phyloP scores from a whole-genome alignment of 345 rosid species.

The Arabidopsis suecica region DNA sequence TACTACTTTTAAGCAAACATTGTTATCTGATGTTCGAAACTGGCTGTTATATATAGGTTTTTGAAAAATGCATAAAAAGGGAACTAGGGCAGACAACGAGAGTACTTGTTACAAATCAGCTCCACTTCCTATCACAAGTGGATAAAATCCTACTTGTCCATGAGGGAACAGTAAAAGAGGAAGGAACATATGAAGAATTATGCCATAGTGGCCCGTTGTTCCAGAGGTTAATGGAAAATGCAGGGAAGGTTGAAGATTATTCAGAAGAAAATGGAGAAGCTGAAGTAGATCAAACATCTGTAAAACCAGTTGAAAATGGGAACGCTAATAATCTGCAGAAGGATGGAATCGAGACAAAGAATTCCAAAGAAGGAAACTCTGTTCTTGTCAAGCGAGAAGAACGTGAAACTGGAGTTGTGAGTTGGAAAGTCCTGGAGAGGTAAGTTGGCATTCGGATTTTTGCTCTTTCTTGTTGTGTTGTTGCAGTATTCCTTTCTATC shows the following conservation, averaged over 20 bases:
- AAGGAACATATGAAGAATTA: constrained; percentile 92
- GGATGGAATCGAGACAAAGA: constrained; percentile 46
- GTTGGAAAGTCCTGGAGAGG: constrained; percentile 79
- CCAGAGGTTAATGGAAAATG: constrained; percentile 97
- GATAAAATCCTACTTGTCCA: constrained; percentile 92
- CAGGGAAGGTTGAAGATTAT: constrained; percentile 97
- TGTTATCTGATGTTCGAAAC: constrained; percentile 26
- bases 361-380: constrained; percentile 75
- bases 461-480: neutral
- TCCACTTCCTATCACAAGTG: constrained; percentile 96
- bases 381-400: constrained; percentile 97
- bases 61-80: constrained; percentile 89
- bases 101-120: constrained; percentile 99
- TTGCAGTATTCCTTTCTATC: neutral
- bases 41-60: constrained; percentile 69
- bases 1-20: constrained; percentile 21
- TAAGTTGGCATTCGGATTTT: constrained; percentile 39
- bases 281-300: constrained; percentile 53
- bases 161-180: constrained; percentile 90
- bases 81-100: constrained; percentile 83
- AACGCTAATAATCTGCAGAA: constrained; percentile 50
- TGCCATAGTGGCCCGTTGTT: constrained; percentile 71
- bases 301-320: constrained; percentile 66
- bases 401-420: constrained; percentile 94
- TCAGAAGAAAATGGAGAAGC: constrained; percentile 70